Percentiles rank a stretch among this genome's conserved stretches.
phyloP scores from a whole-genome alignment of 1,139 yeast genomes.

The Candida gigantensis region DNA sequence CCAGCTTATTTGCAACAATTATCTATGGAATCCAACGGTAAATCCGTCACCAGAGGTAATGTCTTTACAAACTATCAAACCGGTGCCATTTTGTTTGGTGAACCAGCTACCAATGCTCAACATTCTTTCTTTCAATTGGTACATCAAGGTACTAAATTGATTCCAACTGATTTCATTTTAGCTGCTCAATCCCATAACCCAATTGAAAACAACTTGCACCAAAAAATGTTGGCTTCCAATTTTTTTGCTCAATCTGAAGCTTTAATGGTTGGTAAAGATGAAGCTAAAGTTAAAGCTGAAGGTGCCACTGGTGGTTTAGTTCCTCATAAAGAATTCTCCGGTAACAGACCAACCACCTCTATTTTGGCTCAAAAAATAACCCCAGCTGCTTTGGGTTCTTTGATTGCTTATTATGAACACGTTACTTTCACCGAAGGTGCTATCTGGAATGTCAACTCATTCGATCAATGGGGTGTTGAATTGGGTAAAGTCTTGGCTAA shows the following conservation, averaged over 20 bases:
- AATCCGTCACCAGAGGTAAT: conserved; percentile 91
- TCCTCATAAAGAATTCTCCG: conserved; percentile 95
- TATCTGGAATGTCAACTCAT: conserved; percentile 97
- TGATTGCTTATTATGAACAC: conserved; percentile 97
- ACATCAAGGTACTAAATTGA: conserved; percentile 97
- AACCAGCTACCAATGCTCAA: conserved; percentile 98
- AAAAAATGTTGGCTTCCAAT: conserved; percentile 96
- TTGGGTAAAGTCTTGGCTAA: conserved; percentile 97
- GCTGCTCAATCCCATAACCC: conserved; percentile 99
- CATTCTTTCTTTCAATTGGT: conserved; percentile 99
- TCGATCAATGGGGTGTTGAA: conserved; percentile 99
- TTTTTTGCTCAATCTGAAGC: conserved; percentile 99
- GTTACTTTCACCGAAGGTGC: conserved; percentile 98
- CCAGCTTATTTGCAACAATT: conserved; percentile 98
- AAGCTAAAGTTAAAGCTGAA: conserved; percentile 80
- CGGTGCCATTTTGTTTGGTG: conserved; percentile 94
- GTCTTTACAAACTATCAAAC: conserved; percentile 92
- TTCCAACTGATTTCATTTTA: conserved; percentile 93
- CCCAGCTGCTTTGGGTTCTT: conserved; percentile 92
- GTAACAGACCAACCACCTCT: conserved; percentile 98
- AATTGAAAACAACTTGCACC: conserved; percentile 89
- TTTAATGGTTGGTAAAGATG: conserved; percentile 92
- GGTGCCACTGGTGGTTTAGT: conserved; percentile 84
- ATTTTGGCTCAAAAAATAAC: conserved; percentile 94
- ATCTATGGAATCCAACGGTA: conserved; percentile 99